These are phyloP conservation scores for Fusarium hostae DNA, from an alignment of 2,329 filamentous ascomycete genomes.

Conservation along the genomic window DNA sequence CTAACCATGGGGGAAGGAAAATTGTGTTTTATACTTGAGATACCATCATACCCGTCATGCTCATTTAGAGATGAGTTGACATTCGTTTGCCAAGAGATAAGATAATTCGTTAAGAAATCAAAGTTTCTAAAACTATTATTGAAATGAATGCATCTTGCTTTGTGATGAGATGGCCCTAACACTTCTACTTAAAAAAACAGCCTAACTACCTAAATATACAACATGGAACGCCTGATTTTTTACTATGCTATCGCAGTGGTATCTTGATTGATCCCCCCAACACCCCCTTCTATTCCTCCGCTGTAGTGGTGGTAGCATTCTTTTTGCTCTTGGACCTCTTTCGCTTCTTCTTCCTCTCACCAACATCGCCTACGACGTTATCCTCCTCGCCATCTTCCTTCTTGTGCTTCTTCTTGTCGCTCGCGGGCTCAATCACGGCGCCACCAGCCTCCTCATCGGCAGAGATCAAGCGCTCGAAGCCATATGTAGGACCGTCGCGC, in stretches of 20 bases:
- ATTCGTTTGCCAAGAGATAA: constrained; percentile 20
- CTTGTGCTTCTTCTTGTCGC: constrained; percentile 20
- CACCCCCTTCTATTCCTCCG: constrained; percentile 30
- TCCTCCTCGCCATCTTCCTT: constrained; percentile 14
- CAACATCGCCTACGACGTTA: constrained; percentile 46
- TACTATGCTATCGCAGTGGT: constrained; percentile 32
- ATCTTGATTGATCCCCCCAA: constrained; percentile 29
- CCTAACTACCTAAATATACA: constrained; percentile 18
- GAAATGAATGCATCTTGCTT: constrained; percentile 12
- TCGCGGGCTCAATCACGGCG: constrained; percentile 44
- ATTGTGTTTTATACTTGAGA: constrained; percentile 38
- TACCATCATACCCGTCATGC: constrained; percentile 38
- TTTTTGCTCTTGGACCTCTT: constrained; percentile 63
- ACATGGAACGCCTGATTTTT: constrained; percentile 40
- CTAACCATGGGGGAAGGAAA: constrained; percentile 17
- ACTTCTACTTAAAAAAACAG: constrained; percentile 21
- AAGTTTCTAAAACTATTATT: neutral
- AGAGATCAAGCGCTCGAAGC: constrained; percentile 59
- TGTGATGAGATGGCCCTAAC: constrained; percentile 11
- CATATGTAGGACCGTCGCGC: constrained; percentile 66
- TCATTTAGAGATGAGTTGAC: constrained; percentile 22
- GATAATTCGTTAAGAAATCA: constrained; percentile 1
- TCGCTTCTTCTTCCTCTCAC: constrained; percentile 60
- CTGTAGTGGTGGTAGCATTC: constrained; percentile 38
- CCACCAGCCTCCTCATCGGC: constrained; percentile 39